Evolutionary conservation across 2,329 filamentous ascomycete genomes (phyloP).

Genomic region (Tolypocladium endophyticum): DNA sequence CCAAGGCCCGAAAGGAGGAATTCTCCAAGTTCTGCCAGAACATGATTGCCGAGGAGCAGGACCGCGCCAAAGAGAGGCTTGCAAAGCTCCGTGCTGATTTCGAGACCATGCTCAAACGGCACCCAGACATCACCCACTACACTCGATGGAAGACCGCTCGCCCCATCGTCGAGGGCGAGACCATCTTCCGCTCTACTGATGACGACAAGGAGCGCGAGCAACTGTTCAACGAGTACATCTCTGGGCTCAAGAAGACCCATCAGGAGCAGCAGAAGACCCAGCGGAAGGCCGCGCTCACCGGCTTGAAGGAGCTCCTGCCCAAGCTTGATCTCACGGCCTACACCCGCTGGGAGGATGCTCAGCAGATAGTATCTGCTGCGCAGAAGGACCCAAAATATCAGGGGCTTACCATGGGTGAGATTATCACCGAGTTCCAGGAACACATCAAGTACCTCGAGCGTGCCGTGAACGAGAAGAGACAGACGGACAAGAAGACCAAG

Average conservation of each 20-base stretch:
- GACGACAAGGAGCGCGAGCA: conserved; percentile 80
- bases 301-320: conserved; percentile 67
- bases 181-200: conserved; percentile 84
- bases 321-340: conserved; percentile 81
- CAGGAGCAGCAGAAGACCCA: conserved; percentile 61
- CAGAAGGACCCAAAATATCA: conserved; percentile 78
- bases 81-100: conserved; percentile 90
- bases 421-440: conserved; percentile 86
- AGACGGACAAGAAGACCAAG: conserved; percentile 75
- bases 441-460: conserved; percentile 91
- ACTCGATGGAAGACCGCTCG: conserved; percentile 95
- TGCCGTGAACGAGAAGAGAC: conserved; percentile 80
- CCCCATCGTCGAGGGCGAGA: conserved; percentile 89
- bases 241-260: conserved; percentile 72
- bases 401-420: conserved; percentile 75
- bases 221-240: conserved; percentile 87
- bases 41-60: conserved; percentile 83
- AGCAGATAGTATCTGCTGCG: conserved; percentile 66
- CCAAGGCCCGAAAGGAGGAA: conserved; percentile 77
- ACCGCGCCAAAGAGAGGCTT: conserved; percentile 85
- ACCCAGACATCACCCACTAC: conserved; percentile 94
- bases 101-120: conserved; percentile 87
- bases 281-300: conserved; percentile 74
- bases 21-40: conserved; percentile 95
- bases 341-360: conserved; percentile 87